Evolutionary conservation across 306 rosid species (phyloP), one percentile per base, ranked within the genome.

Genomic region (Fragaria ananassa): DNA sequence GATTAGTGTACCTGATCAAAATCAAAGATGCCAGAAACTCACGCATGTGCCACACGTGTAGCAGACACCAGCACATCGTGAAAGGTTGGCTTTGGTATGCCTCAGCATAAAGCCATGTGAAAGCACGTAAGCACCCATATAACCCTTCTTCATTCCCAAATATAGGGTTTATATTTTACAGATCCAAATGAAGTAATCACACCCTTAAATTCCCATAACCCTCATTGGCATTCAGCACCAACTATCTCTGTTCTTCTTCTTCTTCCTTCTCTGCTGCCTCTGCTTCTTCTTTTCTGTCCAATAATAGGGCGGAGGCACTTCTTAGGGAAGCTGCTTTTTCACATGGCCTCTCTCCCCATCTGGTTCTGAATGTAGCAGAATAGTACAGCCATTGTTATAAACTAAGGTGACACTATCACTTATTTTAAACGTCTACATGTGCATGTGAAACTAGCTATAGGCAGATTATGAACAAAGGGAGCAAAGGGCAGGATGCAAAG

Each of bases 41-140:
- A 76, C 31, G 85, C 93, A 90, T 85, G 87, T 93, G 93, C 73
- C 76, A 80, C 91, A 89, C 85, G 93, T 86, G 94, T 86, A 85
- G 82, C 86, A 85, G 82, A 75, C 83, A 76, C 77, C 46, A 76
- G 74, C 35, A 79, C 74, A 72, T 64, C 78, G 53, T 66, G 78
- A 86, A 81, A 83, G 86, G 76, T 77, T 87, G 88, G 76, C 68
- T 76, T 64, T 84, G 81, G 39, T 75, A 78, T 81, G 78, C 80
- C 69, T 78, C 80, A 72, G 90, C 86, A 84, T 76, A 80, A 80
- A 58, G 46, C 83, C 93, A 92, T 83, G 91, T 92, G 93, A 53
- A 63, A 25, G 44, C 89, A 81, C 80, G 77, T 82, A 88, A 73
- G 78, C 81, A 27, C 72, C 77, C 79, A 78, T 65, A 37, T 5